phyloP scores from a whole-genome alignment of 306 rosid genomes.

The Rosa rugosa region DNA sequence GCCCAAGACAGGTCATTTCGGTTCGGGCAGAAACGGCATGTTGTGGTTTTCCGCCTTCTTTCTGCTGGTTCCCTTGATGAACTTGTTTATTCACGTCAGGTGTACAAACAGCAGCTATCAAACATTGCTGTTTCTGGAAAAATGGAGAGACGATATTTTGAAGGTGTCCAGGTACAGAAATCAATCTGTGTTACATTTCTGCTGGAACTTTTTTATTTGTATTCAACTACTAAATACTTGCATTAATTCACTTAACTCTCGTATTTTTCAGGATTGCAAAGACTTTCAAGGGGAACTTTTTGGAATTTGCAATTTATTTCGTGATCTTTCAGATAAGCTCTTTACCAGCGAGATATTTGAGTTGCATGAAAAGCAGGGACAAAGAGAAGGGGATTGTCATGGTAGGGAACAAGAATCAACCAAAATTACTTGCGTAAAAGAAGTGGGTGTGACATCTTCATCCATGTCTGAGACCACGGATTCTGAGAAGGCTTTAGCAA shows the following conservation, averaged over 20 bases:
- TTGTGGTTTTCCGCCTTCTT: constrained; percentile 84
- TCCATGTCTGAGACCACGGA: constrained; percentile 41
- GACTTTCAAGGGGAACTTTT: constrained; percentile 95
- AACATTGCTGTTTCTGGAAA: constrained; percentile 93
- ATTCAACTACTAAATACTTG: constrained; percentile 15
- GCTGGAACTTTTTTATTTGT: not conserved
- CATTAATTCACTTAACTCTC: not conserved
- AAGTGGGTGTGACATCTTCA: constrained; percentile 26
- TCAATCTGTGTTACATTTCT: constrained; percentile 15
- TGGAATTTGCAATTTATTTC: constrained; percentile 87
- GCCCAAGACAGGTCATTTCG: constrained; percentile 98
- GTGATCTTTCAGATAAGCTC: constrained; percentile 79
- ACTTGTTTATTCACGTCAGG: constrained; percentile 91
- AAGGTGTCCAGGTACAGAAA: constrained; percentile 87
- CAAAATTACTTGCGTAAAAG: constrained; percentile 27
- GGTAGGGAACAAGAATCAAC: constrained; percentile 24
- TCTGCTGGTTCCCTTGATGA: constrained; percentile 95
- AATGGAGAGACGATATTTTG: constrained; percentile 90
- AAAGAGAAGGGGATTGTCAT: constrained; percentile 18
- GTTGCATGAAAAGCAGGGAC: constrained; percentile 47
- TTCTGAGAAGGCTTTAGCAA: constrained; percentile 30
- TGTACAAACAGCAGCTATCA: constrained; percentile 92
- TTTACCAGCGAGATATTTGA: constrained; percentile 81
- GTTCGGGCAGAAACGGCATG: constrained; percentile 91
- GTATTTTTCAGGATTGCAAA: constrained; percentile 70